phyloP scores from a whole-genome alignment of 2,329 filamentous ascomycete species.

The Stagonosporopsis chrysanthemi region DNA sequence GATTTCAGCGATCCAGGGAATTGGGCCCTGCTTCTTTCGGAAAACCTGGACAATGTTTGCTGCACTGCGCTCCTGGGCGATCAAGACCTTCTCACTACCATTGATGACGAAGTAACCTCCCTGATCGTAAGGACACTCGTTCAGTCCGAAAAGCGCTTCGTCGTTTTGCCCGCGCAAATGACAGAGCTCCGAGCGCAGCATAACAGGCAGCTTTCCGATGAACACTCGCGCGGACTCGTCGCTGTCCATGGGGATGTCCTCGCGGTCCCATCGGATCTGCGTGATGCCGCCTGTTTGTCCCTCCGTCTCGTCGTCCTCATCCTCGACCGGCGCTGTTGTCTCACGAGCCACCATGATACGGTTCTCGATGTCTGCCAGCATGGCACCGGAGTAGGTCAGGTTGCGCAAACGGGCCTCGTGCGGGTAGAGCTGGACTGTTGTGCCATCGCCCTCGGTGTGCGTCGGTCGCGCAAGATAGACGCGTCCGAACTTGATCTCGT shows the following conservation, averaged over 20 bases:
- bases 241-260: constrained; percentile 52
- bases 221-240: constrained; percentile 78
- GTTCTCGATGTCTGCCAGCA: constrained; percentile 89
- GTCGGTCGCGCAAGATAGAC: constrained; percentile 89
- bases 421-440: constrained; percentile 82
- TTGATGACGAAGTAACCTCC: constrained; percentile 99
- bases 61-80: constrained; percentile 95
- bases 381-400: constrained; percentile 89
- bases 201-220: constrained; percentile 94
- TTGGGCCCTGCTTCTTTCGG: constrained; percentile 95
- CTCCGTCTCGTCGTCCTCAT: constrained; percentile 67
- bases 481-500: constrained; percentile 92
- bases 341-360: constrained; percentile 85
- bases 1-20: constrained; percentile 93
- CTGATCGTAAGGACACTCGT: constrained; percentile 97
- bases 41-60: constrained; percentile 99
- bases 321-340: constrained; percentile 69
- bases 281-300: constrained; percentile 40
- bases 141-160: constrained; percentile 85
- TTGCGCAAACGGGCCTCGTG: constrained; percentile 97
- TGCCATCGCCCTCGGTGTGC: constrained; percentile 91
- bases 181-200: constrained; percentile 97
- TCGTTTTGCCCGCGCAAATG: constrained; percentile 84
- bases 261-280: constrained; percentile 58
- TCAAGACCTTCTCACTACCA: constrained; percentile 96